A percentile compares a stretch with the other conserved stretches of the same genome.
Conservation (phyloP, 2,329 filamentous ascomycete species). For the Cladophialophora immunda region DNA sequence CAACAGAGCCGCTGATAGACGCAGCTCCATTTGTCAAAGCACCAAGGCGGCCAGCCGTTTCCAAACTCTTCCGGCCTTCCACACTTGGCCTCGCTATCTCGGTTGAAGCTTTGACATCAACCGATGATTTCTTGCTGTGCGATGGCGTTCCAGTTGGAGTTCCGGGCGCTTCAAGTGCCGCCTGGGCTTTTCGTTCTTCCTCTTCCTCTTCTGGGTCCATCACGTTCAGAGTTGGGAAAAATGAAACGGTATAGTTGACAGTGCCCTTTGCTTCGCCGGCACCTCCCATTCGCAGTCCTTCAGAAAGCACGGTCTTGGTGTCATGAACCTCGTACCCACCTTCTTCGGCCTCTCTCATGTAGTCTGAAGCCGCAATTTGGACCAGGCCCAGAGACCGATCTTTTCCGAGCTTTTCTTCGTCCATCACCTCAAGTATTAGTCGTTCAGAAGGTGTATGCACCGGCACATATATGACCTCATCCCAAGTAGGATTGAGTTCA, state of each 20-base stretch:
- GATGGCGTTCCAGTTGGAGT: constrained; percentile 15
- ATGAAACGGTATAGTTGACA: constrained; percentile 82
- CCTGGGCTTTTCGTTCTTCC: constrained; percentile 50
- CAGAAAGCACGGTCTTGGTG: constrained; percentile 72
- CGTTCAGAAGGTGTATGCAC: constrained; percentile 86
- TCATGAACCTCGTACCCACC: constrained; percentile 85
- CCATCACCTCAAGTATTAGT: constrained; percentile 92
- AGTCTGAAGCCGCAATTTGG: constrained; percentile 80
- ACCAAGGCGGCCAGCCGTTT: constrained; percentile 26
- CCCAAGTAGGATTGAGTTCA: constrained; percentile 93
- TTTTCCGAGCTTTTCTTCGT: constrained; percentile 89
- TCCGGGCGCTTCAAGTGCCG: constrained; percentile 36
- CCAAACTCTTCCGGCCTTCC: constrained; percentile 34
- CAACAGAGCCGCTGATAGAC: constrained; percentile 56
- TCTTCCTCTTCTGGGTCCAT: constrained; percentile 80
- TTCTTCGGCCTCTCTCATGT: constrained; percentile 74
- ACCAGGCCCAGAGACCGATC: constrained; percentile 86
- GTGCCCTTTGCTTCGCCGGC: constrained; percentile 79
- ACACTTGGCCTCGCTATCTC: constrained; percentile 31
- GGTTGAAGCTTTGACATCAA: constrained; percentile 31
- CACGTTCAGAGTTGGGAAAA: constrained; percentile 88
- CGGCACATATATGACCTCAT: constrained; percentile 93
- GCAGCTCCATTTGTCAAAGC: constrained; percentile 25
- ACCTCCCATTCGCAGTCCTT: constrained; percentile 76
- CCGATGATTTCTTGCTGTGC: constrained; percentile 38